A percentile compares a stretch with the other conserved stretches of the same genome.
These are phyloP conservation scores for Phytophthora macrochlamydospora DNA, from an alignment of 352 stramenopile species.

Conservation along the genomic window DNA sequence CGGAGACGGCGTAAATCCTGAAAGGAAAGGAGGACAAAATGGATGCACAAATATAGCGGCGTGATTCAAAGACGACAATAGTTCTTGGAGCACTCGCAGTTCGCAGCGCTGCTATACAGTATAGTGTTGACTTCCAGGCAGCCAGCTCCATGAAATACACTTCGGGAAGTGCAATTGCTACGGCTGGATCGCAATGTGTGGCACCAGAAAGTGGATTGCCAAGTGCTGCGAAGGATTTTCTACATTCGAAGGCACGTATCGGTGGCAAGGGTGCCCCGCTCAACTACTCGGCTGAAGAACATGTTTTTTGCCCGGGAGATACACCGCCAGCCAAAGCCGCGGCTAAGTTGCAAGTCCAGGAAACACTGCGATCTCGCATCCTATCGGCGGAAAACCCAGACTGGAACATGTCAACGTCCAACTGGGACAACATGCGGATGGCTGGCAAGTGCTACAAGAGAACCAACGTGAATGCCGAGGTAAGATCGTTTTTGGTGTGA, in stretches of 20 bases:
- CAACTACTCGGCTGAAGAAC: slow-evolving; percentile 76
- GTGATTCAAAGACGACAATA: slow-evolving; percentile 35
- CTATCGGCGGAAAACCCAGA: slow-evolving; percentile 53
- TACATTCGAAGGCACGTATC: slow-evolving; percentile 70
- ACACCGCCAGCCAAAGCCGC: slow-evolving; percentile 55
- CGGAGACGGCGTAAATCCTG: slow-evolving; percentile 30
- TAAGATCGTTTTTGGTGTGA: slow-evolving; percentile 10
- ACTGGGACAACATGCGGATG: slow-evolving; percentile 78
- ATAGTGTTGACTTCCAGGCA: slow-evolving; percentile 14
- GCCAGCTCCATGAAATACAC: slow-evolving; percentile 9
- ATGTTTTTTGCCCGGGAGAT: slow-evolving; percentile 73
- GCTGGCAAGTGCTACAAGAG: slow-evolving; percentile 78
- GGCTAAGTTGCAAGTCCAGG: slow-evolving; percentile 70
- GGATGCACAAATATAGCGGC: slow-evolving; percentile 22
- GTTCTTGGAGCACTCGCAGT: slow-evolving; percentile 4
- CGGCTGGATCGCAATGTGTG: background rate
- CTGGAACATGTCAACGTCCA: slow-evolving; percentile 74
- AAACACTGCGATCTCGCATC: slow-evolving; percentile 65
- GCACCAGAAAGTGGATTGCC: background rate
- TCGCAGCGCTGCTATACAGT: background rate
- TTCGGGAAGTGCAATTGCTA: background rate
- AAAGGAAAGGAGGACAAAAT: background rate
- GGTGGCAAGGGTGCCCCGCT: slow-evolving; percentile 59
- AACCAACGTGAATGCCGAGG: slow-evolving; percentile 80
- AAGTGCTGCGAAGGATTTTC: slow-evolving; percentile 3